Conservation (phyloP, 163 green algal genomes). For the Scenedesmus sp. region DNA sequence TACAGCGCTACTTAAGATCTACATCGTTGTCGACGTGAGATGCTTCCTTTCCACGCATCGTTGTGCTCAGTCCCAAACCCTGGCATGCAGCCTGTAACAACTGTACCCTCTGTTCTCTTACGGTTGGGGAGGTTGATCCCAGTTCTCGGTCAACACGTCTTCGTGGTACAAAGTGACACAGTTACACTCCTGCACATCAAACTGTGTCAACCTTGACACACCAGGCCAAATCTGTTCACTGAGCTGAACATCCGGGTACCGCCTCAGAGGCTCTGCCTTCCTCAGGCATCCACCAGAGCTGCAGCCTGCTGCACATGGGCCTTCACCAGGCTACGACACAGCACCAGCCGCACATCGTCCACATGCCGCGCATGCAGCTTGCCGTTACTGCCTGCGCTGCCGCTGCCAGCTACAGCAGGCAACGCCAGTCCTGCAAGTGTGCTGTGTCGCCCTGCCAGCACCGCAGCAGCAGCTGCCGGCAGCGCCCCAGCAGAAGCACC, state of each 20-base stretch:
- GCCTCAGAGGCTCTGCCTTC: not conserved
- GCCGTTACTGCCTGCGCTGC: not conserved
- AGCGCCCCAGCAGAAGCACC: not conserved
- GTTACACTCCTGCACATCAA: not conserved
- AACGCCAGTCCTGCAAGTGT: constrained; percentile 33
- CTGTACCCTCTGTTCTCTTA: not conserved
- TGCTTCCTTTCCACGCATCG: too few relatives aligned
- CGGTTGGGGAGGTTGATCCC: not conserved
- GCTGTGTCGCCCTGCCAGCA: constrained; percentile 23
- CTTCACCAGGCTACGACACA: constrained; percentile 48
- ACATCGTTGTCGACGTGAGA: not conserved
- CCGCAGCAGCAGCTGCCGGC: constrained; percentile 11
- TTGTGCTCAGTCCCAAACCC: not conserved
- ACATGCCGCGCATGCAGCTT: constrained; percentile 41
- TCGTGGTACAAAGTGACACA: too few relatives aligned
- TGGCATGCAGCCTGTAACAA: not conserved
- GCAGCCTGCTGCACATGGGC: constrained; percentile 36
- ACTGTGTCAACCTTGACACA: not conserved
- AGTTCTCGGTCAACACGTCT: not conserved
- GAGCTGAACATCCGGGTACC: not conserved
- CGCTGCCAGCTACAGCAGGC: constrained; percentile 20
- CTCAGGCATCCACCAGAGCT: not conserved
- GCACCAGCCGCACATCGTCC: constrained; percentile 55
- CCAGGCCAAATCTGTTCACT: not conserved
- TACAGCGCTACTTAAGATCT: not conserved